Percentiles rank a stretch among this genome's conserved stretches.
These are phyloP conservation scores for Periglandula ipomoeae DNA, from an alignment of 2,329 filamentous ascomycete genomes.

Conservation along the genomic window DNA sequence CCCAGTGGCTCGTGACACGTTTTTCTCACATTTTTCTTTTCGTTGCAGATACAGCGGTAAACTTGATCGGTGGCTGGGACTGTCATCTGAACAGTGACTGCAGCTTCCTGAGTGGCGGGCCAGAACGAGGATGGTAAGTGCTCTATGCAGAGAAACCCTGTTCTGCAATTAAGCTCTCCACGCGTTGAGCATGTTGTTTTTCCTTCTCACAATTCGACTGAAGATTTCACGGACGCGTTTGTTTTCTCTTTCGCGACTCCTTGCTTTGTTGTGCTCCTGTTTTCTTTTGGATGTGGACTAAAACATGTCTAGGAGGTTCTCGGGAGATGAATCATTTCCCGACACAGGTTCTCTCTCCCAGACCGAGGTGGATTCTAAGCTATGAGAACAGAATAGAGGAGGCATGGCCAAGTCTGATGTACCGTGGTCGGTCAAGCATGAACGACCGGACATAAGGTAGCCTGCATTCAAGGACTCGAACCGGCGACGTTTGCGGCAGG, in stretches of 20 bases:
- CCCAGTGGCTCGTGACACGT: not conserved
- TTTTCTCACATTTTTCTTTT: not conserved
- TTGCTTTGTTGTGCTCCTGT: not conserved
- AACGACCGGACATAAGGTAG: no score
- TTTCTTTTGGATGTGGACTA: slow-evolving; percentile 10
- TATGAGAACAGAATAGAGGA: slow-evolving; percentile 14
- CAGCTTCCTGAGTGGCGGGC: slow-evolving; percentile 67
- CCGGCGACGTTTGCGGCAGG: no score
- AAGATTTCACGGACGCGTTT: slow-evolving; percentile 5
- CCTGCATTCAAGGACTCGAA: no score
- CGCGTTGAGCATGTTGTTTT: not conserved
- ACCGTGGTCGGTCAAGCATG: not conserved
- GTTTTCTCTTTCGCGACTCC: not conserved
- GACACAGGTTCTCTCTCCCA: slow-evolving; percentile 28
- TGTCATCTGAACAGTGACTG: slow-evolving; percentile 78
- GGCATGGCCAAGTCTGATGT: no score
- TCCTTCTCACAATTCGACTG: not conserved
- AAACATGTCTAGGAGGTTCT: slow-evolving; percentile 31
- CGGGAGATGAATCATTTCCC: slow-evolving; percentile 47
- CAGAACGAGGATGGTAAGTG: slow-evolving; percentile 79
- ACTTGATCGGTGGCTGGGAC: slow-evolving; percentile 61
- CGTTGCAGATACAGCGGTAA: slow-evolving; percentile 7
- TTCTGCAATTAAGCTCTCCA: not conserved
- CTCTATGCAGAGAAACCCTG: not conserved
- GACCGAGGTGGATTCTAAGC: slow-evolving; percentile 19